Base-by-base conservation (phyloP, 2,329 filamentous ascomycete genomes). In the Neofusicoccum kwambonambiense region DNA sequence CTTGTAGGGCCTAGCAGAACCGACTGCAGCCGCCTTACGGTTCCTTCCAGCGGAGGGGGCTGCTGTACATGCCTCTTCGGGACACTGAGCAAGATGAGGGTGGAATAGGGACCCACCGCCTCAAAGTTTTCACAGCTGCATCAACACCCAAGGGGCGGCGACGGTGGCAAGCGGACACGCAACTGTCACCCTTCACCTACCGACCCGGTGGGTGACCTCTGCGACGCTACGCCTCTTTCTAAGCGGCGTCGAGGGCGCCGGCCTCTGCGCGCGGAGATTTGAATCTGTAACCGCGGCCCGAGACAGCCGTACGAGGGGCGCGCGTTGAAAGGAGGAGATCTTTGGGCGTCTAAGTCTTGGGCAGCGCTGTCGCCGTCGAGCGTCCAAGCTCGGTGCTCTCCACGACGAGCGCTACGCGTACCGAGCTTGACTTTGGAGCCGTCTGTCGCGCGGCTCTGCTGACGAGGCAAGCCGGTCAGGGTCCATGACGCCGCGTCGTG, bases 191-290 rank as follows among this genome's bases (percentile, higher is more conserved):
- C 41, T 34, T 19, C 39, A 11, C n/a, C 54, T 7, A 34, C 22
- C 54, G 39, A 60, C 19, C 27, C 41, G 12, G 56, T 22, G 39
- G 54, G 54, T 39, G 15, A 44, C 41, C 54, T 57, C n/a, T 57
- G 54, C 54, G 54, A 56, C 56, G 56, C 56, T 60, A 58, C 54
- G 54, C 39, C 44, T 47, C 31, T 58, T 35, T 17, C 56, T 37
- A 60, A 60, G 56, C 56, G 56, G 56, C 41, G 15, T 22, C 17
- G 31, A 35, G 31, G 4, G n/a, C 31, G 41, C 42, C 22, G 42
- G 56, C 22, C 56, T 60, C 31, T 44, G 56, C 56, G 27, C 56
- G 44, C 56, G 42, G 56, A 60, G 56, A 60, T 60, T 60, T 60
- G 56, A 47, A 60, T 37, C 42, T 35, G 42, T 34, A 47, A 60